Percentiles rank a stretch among this genome's conserved stretches.
phyloP scores from a whole-genome alignment of 2,329 filamentous ascomycete species.

The Calonectria pseudoturangicola region DNA sequence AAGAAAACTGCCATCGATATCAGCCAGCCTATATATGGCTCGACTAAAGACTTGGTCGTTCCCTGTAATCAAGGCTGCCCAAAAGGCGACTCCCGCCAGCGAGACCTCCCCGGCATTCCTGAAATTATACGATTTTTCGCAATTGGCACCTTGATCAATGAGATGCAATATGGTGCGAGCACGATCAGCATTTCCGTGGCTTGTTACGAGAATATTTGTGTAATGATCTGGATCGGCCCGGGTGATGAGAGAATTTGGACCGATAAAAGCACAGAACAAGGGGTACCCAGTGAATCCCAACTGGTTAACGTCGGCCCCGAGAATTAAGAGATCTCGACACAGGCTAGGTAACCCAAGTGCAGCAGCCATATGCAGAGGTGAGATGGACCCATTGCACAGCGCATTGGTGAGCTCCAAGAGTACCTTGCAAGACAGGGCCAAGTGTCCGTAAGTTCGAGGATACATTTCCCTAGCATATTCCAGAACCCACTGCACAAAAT shows the following conservation, averaged over 20 bases:
- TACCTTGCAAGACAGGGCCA: slow-evolving; percentile 48
- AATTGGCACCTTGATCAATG: slow-evolving; percentile 49
- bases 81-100: slow-evolving; percentile 53
- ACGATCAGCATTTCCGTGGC: slow-evolving; percentile 39
- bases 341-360: slow-evolving; percentile 57
- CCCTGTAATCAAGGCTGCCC: slow-evolving; percentile 50
- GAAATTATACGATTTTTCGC: slow-evolving; percentile 43
- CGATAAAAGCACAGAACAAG: slow-evolving; percentile 60
- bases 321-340: slow-evolving; percentile 52
- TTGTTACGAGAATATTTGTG: slow-evolving; percentile 44
- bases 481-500: slow-evolving; percentile 61
- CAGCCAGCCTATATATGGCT: slow-evolving; percentile 42
- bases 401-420: slow-evolving; percentile 56
- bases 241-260: slow-evolving; percentile 52
- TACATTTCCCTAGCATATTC: slow-evolving; percentile 58
- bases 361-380: slow-evolving; percentile 60
- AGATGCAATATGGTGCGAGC: slow-evolving; percentile 50
- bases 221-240: slow-evolving; percentile 48
- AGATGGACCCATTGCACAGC: slow-evolving; percentile 54
- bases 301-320: slow-evolving; percentile 48
- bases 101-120: slow-evolving; percentile 47
- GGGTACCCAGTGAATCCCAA: slow-evolving; percentile 55
- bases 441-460: slow-evolving; percentile 50
- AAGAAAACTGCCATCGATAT: slow-evolving; percentile 45
- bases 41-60: slow-evolving; percentile 52